Evolutionary conservation across 2,329 filamentous ascomycete species (phyloP), one percentile per base, ranked within the genome.

Genomic region (Phyllosticta paracitricarpa): DNA sequence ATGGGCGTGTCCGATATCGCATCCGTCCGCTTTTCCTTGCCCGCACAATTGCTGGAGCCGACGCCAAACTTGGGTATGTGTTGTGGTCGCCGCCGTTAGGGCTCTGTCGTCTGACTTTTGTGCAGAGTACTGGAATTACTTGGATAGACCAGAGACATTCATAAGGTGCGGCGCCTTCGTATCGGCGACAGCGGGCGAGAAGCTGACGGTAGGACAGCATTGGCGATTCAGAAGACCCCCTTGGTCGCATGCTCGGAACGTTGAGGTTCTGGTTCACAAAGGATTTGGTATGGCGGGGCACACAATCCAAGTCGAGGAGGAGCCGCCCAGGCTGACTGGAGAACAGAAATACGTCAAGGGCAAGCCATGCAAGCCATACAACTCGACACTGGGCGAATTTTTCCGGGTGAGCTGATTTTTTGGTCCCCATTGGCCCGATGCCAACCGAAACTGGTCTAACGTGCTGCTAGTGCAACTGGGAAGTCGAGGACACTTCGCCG

Each of bases 261-360:
- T 77, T 97, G 68, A 87, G 92, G 63, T 99, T 97, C 77, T 99
- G 94, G 94, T 96, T 97, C 70, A 97, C 94, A 65, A 99, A 99
- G 75, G 94, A 99, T 75, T 75, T 99, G 75, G 83, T 85, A 77
- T 66, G 72, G 72, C 66, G 53, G 61, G 56, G 24, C 62, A 40
- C 10, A 51, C 25, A n/a, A 26, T 10, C n/a, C 22, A n/a, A 35
- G 19, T 25, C 19, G 19, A 22, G 17, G 24, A 10, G 48, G 55
- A 25, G n/a, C 40, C 12, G 28, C 28, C 54, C 2, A 56, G 59
- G 62, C 66, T 67, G 66, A 70, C 69, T 55, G 54, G 26, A 17
- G 54, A 58, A 53, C 63, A 86, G 83, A 99, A 99, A 84, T 99
- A 97, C 71, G 90, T 95, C 73, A 97, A 97, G 79, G 93, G 93